Conservation (phyloP, 495 filamentous ascomycete species). For the Talaromyces proteolyticus region DNA sequence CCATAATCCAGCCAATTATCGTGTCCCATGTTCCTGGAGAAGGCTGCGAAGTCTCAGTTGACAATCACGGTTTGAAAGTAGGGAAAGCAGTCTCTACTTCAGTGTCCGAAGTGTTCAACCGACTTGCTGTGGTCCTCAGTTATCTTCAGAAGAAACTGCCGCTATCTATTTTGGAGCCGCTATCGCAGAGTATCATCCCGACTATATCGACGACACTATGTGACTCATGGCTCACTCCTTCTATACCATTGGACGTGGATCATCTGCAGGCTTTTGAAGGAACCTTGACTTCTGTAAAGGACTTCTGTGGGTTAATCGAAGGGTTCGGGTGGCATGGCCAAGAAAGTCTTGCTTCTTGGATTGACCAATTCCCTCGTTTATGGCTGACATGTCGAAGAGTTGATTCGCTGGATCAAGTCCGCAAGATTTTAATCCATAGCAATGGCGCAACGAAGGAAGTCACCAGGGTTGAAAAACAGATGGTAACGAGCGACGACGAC, state of each 20-base stretch:
- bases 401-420: conserved; percentile 64
- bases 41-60: conserved; percentile 22
- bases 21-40: conserved; percentile 17
- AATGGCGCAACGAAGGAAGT: conserved; percentile 58
- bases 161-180: conserved; percentile 45
- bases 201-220: conserved; percentile 60
- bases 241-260: conserved; percentile 65
- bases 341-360: conserved; percentile 71
- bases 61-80: conserved; percentile 24
- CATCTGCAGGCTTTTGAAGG: conserved; percentile 65
- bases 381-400: conserved; percentile 87
- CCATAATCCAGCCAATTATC: conserved; percentile 30
- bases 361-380: conserved; percentile 65
- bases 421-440: conserved; percentile 59
- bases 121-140: conserved; percentile 55
- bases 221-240: conserved; percentile 64
- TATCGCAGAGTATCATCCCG: conserved; percentile 65
- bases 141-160: conserved; percentile 66
- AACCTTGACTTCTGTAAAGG: conserved; percentile 50
- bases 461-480: conserved; percentile 79
- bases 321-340: conserved; percentile 61
- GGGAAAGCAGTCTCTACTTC: conserved; percentile 19
- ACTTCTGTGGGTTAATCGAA: conserved; percentile 59
- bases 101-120: conserved; percentile 24
- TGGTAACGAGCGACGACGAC: conserved; percentile 62